A percentile compares a stretch with the other conserved stretches of the same genome.
Conservation (phyloP, 305 asterid species). For the Stenogyne calaminthoides region DNA sequence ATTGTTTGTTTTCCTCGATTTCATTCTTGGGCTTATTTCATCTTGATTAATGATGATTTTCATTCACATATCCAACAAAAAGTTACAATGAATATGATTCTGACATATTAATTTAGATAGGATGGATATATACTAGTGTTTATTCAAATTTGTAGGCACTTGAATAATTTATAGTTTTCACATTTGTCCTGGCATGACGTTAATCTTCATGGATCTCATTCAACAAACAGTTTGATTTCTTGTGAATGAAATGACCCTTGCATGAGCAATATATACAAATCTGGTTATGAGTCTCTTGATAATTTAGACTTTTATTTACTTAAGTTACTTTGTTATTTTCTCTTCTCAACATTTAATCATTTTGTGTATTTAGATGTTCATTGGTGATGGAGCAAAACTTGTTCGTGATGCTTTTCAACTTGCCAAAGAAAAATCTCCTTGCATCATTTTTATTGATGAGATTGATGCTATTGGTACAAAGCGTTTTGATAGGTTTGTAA, state of each 20-base stretch:
- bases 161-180: background rate
- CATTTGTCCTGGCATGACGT: background rate
- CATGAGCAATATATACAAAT: background rate
- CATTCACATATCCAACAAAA: background rate
- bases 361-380: slow-evolving; percentile 53
- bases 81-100: background rate
- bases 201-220: background rate
- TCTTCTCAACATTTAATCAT: slow-evolving; percentile 9
- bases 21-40: background rate
- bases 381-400: slow-evolving; percentile 74
- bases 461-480: slow-evolving; percentile 77
- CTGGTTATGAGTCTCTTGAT: background rate
- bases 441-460: slow-evolving; percentile 71
- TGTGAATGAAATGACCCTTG: background rate
- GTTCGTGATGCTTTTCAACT: slow-evolving; percentile 70
- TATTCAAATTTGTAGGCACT: background rate
- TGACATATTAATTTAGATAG: background rate
- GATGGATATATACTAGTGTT: background rate
- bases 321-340: background rate
- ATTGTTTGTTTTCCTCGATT: background rate
- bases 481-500: slow-evolving; percentile 63
- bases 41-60: background rate
- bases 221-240: background rate
- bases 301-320: background rate
- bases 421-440: slow-evolving; percentile 71